Conservation (phyloP, 129 eudicot species). For the Lactuca saligna region DNA sequence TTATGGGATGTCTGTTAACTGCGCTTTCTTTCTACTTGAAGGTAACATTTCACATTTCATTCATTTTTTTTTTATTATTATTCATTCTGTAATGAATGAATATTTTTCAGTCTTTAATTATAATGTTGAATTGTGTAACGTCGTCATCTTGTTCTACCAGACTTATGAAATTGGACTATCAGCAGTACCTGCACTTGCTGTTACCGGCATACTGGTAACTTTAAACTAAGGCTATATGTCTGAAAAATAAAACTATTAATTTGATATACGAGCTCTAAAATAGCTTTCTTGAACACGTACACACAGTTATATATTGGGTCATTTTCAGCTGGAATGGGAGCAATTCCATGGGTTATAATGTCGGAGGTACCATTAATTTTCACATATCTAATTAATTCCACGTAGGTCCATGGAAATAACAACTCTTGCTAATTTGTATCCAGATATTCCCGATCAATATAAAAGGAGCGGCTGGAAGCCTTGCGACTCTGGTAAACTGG, state of each 20-base stretch:
- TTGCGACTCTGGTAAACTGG: conserved; percentile 88
- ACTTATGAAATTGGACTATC: conserved; percentile 50
- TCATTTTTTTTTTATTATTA: not conserved
- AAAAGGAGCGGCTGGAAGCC: conserved; percentile 90
- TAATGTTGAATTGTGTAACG: not conserved
- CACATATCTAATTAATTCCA: not conserved
- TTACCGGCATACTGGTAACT: conserved; percentile 69
- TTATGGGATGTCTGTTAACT: conserved; percentile 59
- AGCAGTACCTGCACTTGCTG: conserved; percentile 74
- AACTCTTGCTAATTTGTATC: conserved; percentile 1
- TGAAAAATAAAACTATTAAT: not conserved
- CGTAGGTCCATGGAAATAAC: not conserved
- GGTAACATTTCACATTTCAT: conserved; percentile 45
- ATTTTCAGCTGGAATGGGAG: conserved; percentile 92
- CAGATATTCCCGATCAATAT: conserved; percentile 78
- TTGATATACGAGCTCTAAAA: not conserved
- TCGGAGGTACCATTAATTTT: conserved; percentile 55
- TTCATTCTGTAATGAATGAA: not conserved
- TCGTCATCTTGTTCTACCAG: conserved; percentile 32
- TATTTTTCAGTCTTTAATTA: not conserved
- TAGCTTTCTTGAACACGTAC: not conserved
- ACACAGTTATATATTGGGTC: conserved; percentile 60
- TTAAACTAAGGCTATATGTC: not conserved
- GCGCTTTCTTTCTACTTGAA: conserved; percentile 70
- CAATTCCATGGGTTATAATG: conserved; percentile 95